phyloP scores from a whole-genome alignment of 352 stramenopile species.

The Pseudoperonospora humuli region DNA sequence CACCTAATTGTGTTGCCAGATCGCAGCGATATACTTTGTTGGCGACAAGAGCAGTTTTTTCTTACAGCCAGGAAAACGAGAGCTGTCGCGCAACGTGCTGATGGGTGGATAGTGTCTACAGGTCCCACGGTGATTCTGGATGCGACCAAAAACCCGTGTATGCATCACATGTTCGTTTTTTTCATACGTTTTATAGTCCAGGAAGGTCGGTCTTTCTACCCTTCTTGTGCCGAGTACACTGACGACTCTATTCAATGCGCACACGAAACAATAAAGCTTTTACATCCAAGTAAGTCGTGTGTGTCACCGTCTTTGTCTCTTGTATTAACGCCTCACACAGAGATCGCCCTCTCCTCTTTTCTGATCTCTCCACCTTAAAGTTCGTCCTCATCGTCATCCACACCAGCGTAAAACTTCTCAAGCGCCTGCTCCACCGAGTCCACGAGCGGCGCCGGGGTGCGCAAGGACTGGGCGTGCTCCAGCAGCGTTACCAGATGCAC shows the following conservation, averaged over 20 bases:
- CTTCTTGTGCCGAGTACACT: too few relatives aligned
- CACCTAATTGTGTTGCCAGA: too few relatives aligned
- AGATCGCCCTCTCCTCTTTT: background rate
- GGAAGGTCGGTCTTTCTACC: background rate
- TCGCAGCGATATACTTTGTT: constrained; percentile 9
- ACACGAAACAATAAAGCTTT: background rate
- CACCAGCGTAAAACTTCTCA: constrained; percentile 74
- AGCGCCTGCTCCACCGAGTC: constrained; percentile 54
- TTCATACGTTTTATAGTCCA: background rate
- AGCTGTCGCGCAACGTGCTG: constrained; percentile 70
- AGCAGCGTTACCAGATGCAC: constrained; percentile 88
- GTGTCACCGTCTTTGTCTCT: constrained; percentile 2
- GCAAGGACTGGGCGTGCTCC: constrained; percentile 54
- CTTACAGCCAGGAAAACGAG: constrained; percentile 76
- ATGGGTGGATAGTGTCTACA: constrained; percentile 64
- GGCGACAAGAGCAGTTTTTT: constrained; percentile 82
- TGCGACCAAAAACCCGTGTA: constrained; percentile 75
- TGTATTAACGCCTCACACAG: constrained; percentile 15
- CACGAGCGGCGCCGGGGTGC: constrained; percentile 26
- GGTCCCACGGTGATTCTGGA: constrained; percentile 66
- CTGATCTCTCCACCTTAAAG: constrained; percentile 15
- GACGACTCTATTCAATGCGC: too few relatives aligned
- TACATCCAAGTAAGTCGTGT: background rate
- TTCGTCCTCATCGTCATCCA: constrained; percentile 65
- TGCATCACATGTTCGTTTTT: constrained; percentile 68